Conservation (phyloP, 306 rosid genomes). For the Cucurbita argyrosperma region DNA sequence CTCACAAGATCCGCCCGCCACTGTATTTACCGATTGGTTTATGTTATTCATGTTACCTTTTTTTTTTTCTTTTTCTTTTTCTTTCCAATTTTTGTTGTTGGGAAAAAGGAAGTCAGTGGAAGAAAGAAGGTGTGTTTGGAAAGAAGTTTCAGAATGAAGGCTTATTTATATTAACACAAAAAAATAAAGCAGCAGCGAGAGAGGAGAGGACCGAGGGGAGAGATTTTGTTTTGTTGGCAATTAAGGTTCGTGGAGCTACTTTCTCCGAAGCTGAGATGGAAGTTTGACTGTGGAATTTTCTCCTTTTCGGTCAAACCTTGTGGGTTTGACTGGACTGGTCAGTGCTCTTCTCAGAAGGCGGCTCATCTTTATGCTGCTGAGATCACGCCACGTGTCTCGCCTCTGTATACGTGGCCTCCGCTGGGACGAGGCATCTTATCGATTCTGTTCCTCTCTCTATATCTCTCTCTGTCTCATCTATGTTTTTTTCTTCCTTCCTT, state of each 20-base stretch:
- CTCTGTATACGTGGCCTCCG: neutral
- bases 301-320: slow-evolving; percentile 44
- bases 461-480: neutral
- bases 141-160: neutral
- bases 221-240: neutral
- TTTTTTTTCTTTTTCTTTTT: neutral
- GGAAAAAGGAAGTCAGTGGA: slow-evolving; percentile 33
- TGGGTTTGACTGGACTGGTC: slow-evolving; percentile 75
- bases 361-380: neutral
- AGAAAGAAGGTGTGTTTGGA: slow-evolving; percentile 10
- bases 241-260: slow-evolving; percentile 4
- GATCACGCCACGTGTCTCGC: neutral
- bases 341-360: slow-evolving; percentile 2
- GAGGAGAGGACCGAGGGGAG: neutral
- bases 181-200: neutral
- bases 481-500: neutral
- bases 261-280: slow-evolving; percentile 43
- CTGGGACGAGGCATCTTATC: neutral
- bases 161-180: neutral
- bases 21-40: slow-evolving; percentile 2
- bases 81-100: neutral
- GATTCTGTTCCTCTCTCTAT: neutral
- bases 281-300: slow-evolving; percentile 74
- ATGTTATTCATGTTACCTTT: slow-evolving; percentile 22
- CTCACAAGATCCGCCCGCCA: slow-evolving; percentile 30